These are phyloP conservation scores for Corchorus olitorius DNA, from an alignment of 345 rosid species.

Conservation along the genomic window DNA sequence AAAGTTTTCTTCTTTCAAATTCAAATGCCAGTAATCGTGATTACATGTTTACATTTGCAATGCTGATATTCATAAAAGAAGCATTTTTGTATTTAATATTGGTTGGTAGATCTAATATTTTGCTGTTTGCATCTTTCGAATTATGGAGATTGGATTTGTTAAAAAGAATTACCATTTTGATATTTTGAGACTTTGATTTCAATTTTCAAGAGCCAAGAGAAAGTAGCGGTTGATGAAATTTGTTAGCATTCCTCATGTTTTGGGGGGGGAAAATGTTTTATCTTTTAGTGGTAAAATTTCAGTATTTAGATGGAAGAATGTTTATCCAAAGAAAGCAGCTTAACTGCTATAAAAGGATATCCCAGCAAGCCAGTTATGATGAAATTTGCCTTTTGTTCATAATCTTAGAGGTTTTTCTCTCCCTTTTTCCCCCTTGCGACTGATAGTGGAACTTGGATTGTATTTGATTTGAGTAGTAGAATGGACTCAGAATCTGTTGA, in stretches of 20 bases:
- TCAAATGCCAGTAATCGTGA: slow-evolving; percentile 4
- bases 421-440: background rate
- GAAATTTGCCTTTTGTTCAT: background rate
- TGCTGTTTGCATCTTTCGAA: background rate
- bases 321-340: background rate
- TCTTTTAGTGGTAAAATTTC: background rate
- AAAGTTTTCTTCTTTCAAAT: background rate
- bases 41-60: background rate
- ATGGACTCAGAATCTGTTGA: slow-evolving; percentile 55
- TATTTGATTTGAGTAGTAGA: background rate
- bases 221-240: background rate
- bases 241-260: background rate
- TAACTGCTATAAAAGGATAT: background rate
- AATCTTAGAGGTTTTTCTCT: background rate
- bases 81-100: background rate
- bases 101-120: slow-evolving; percentile 9
- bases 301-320: background rate
- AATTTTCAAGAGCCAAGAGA: background rate
- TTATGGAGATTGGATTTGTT: background rate
- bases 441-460: slow-evolving; percentile 6
- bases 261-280: background rate
- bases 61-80: background rate
- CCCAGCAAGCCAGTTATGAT: background rate
- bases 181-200: background rate
- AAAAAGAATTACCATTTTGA: background rate